Base-by-base conservation (phyloP, 1,139 yeast species). In the Yamadazyma oceani region DNA sequence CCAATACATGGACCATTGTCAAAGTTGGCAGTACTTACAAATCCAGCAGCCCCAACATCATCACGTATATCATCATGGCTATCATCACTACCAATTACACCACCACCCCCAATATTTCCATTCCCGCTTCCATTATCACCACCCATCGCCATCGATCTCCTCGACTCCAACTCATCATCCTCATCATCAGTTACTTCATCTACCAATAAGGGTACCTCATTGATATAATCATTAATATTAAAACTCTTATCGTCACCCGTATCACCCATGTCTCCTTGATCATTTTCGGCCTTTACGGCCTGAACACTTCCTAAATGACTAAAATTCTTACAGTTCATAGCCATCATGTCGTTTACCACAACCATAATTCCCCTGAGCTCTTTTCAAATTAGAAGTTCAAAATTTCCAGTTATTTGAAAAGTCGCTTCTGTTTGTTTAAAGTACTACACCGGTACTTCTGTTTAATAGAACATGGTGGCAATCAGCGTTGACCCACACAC, bases 31-130 rank as follows among this genome's bases (percentile, higher is more conserved):
- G 12, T 17, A 17, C 5, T 11, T 10, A 26, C 10, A 17, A 26
- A 14, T 22, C n/a, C 9, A 21, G 10, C 15, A 19, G 14, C 25
- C 5, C 30, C 21, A 28, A 16, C 25, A 25, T 7, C 19, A 22
- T 10, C 22, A 16, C 16, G 12, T 13, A 9, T 34, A 19, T 8
- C 3, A 28, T 27, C 12, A 17, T n/a, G 19, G 22, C 9, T 10
- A 8, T 9, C 19, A 10, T 68, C 72, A 8, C 85, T 83, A 25
- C 30, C 21, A 12, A 12, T 16, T 15, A 15, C 30, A 27, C 11
- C 16, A 8, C 7, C 30, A 27, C 4, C 21, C 7, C 9, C 30
- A 8, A 9, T 7, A 10, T 15, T n/a, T n/a, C n/a, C n/a, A n/a
- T n/a, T n/a, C n/a, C n/a, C n/a, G n/a, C n/a, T n/a, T n/a, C n/a